Evolutionary conservation across 2,329 filamentous ascomycete genomes (phyloP).

Genomic region (Colletotrichum sublineola): DNA sequence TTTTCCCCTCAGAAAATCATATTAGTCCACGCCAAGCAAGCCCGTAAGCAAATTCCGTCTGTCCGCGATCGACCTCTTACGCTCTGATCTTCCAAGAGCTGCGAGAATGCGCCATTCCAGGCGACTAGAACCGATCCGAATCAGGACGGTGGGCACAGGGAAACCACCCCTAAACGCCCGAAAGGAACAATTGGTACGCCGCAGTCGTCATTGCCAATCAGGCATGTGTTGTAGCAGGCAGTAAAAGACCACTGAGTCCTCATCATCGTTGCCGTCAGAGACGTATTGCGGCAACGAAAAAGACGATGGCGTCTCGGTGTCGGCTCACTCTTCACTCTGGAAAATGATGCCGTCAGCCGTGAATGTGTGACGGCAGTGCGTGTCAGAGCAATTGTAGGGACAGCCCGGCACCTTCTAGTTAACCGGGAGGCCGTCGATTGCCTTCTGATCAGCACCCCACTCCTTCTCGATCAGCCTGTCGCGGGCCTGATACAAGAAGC

Average conservation of each 20-base stretch:
- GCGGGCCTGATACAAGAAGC: constrained; percentile 81
- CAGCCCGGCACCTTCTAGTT: constrained; percentile 40
- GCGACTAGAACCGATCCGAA: constrained; percentile 21
- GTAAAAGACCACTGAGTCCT: background rate
- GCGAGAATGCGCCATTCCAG: constrained; percentile 26
- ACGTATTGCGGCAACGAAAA: background rate
- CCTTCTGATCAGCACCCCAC: constrained; percentile 80
- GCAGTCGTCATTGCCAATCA: background rate
- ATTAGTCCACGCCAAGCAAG: background rate
- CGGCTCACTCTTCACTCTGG: background rate
- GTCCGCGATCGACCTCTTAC: constrained; percentile 14
- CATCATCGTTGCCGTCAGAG: no score
- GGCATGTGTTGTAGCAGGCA: constrained; percentile 16
- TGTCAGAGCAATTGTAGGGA: background rate
- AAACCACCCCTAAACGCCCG: constrained; percentile 25
- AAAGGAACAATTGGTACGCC: background rate
- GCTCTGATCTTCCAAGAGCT: constrained; percentile 33
- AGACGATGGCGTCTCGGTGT: background rate
- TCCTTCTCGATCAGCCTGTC: constrained; percentile 81
- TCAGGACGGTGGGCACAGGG: constrained; percentile 18
- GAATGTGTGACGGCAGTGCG: background rate
- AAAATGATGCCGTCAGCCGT: background rate
- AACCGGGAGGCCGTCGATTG: constrained; percentile 76
- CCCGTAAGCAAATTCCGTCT: background rate
- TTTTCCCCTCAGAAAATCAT: background rate